Percentiles rank a stretch among this genome's conserved stretches.
These are phyloP conservation scores for Rhodotorula babjevae DNA, from an alignment of 768 basidiomycete genomes.

Conservation along the genomic window DNA sequence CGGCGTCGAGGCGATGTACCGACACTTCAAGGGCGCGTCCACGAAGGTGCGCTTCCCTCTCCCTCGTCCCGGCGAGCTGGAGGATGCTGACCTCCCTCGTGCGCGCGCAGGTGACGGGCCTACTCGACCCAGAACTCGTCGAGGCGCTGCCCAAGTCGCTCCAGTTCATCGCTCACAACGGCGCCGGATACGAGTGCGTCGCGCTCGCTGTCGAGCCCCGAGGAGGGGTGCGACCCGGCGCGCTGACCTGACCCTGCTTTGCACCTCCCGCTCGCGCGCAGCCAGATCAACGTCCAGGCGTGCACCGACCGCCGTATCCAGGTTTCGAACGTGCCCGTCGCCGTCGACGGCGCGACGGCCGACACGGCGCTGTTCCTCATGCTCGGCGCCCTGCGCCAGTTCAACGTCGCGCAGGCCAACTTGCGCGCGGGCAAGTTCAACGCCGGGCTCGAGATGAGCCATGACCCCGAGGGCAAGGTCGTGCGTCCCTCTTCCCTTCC, in stretches of 20 bases:
- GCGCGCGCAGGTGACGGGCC: slow-evolving; percentile 55
- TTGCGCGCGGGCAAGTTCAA: slow-evolving; percentile 46
- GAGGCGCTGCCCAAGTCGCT: slow-evolving; percentile 61
- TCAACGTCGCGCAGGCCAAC: slow-evolving; percentile 59
- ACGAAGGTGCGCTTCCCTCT: slow-evolving; percentile 42
- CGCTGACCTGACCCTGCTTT: too few species aligned
- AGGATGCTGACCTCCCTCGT: neutral
- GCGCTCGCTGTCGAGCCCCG: neutral
- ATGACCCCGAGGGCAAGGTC: slow-evolving; percentile 46
- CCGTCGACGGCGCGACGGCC: slow-evolving; percentile 90
- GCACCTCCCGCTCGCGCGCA: too few species aligned
- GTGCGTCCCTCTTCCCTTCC: neutral
- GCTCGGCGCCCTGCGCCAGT: slow-evolving; percentile 71
- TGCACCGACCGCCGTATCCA: slow-evolving; percentile 21
- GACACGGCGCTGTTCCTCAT: slow-evolving; percentile 76
- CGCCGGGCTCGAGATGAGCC: slow-evolving; percentile 40
- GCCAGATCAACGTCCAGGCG: slow-evolving; percentile 24
- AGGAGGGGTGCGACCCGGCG: too few species aligned
- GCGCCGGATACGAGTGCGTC: slow-evolving; percentile 72
- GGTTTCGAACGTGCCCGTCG: slow-evolving; percentile 68
- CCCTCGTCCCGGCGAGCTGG: too few species aligned
- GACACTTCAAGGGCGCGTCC: slow-evolving; percentile 60
- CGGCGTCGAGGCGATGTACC: slow-evolving; percentile 69
- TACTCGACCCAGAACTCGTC: slow-evolving; percentile 75
- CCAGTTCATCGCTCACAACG: slow-evolving; percentile 86